Evolutionary conservation across 2,329 filamentous ascomycete genomes (phyloP), one percentile per base, ranked within the genome.

Genomic region (Ophiostoma piceae): DNA sequence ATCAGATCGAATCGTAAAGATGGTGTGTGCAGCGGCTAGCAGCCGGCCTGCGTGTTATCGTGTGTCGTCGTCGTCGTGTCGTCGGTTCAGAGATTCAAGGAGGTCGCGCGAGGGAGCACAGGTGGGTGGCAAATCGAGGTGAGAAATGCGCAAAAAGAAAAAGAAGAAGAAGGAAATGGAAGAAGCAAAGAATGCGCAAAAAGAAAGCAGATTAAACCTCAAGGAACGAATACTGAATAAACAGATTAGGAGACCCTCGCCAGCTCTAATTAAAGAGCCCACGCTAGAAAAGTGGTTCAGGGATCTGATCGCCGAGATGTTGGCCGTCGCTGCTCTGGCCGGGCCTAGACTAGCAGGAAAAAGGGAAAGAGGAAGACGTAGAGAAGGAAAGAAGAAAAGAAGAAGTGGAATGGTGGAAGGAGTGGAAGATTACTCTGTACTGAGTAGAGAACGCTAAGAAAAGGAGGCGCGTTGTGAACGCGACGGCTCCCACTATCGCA

Each of bases 251-350:
- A 39, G 41, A 19, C 29, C n/a, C 2, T 19, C 43, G 43, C 43
- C 43, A 47, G 26, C 12, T 65, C 62, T 65, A 65, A 65, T 65
- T 37, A 65, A 65, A 65, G 62, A 65, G 26, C 57, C 54, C 57
- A 62, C 57, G 57, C 57, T 39, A 65, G n/a, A 37, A 65, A 65
- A 65, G 62, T 65, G 62, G 62, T 65, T 22, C 62, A 65, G 62
- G 62, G 62, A 65, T 65, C 32, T 37, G 62, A 65, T 65, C 62
- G 62, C 60, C 62, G 39, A 16, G 11, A 41, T 41, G n/a, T 62
- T 62, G 57, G 32, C 57, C 12, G 57, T 35, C 6, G n/a, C 5
- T 57, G 12, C n/a, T 57, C 26, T 26, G 51, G 51, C 51, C 51
- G 11, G 51, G 22, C 47, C 47, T 54, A 54, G 47, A 54, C 8